A percentile compares a stretch with the other conserved stretches of the same genome.
Evolutionary conservation across 2,329 filamentous ascomycete genomes (phyloP).

Genomic region (Colletotrichum gigasporum): DNA sequence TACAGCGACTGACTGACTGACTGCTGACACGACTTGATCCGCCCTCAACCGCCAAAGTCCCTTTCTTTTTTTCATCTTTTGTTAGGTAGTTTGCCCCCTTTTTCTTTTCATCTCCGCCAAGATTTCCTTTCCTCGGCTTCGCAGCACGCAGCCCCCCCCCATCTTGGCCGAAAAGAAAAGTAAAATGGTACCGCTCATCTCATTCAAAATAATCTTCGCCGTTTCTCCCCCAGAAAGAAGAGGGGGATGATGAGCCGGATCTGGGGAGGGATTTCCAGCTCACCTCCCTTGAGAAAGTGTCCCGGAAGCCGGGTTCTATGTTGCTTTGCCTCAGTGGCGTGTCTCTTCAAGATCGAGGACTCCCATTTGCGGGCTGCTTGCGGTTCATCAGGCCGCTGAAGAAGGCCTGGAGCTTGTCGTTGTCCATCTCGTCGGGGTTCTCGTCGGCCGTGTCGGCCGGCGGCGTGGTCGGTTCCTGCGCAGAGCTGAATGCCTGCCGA

Average conservation of each 20-base stretch:
- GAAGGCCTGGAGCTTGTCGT: constrained; percentile 67
- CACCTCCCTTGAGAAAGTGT: neutral
- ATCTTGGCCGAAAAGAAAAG: neutral
- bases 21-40: constrained; percentile 16
- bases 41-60: neutral
- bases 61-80: neutral
- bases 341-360: constrained; percentile 14
- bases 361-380: constrained; percentile 41
- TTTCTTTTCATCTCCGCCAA: neutral
- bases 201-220: neutral
- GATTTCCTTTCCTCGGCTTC: neutral
- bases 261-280: no score
- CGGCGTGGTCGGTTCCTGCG: constrained; percentile 53
- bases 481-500: constrained; percentile 62
- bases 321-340: neutral
- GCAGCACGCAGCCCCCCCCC: no score
- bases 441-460: constrained; percentile 45
- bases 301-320: no score
- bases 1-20: constrained; percentile 39
- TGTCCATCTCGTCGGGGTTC: constrained; percentile 56
- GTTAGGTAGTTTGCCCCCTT: neutral
- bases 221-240: neutral
- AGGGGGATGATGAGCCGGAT: neutral
- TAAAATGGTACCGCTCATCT: neutral
- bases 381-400: constrained; percentile 69